phyloP scores from a whole-genome alignment of 148 eudicot genomes.

The Rheum nobile region DNA sequence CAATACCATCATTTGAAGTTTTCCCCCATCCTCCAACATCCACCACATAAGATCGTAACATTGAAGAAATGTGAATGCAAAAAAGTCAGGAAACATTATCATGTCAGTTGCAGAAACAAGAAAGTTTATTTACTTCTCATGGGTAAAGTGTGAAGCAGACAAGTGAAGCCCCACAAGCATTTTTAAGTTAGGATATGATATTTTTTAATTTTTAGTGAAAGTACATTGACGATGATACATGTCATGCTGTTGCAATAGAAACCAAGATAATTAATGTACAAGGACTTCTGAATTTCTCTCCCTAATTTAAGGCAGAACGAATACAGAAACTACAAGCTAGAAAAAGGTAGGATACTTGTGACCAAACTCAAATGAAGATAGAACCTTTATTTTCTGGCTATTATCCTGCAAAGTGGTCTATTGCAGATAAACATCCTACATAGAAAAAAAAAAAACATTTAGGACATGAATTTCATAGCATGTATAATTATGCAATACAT shows the following conservation, averaged over 20 bases:
- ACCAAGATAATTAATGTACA: background rate
- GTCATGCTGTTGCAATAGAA: background rate
- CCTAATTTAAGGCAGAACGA: no score
- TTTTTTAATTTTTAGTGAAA: background rate
- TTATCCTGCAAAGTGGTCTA: background rate
- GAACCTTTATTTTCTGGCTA: background rate
- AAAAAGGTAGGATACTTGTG: no score
- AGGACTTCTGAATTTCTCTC: no score
- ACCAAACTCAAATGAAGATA: background rate
- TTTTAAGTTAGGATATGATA: background rate
- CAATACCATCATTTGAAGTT: no score
- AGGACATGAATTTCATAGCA: background rate
- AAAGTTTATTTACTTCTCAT: background rate
- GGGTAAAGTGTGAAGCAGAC: background rate
- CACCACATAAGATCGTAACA: background rate
- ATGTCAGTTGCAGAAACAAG: background rate
- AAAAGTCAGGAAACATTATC: background rate
- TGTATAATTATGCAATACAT: background rate
- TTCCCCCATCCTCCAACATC: no score
- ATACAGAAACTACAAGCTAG: no score
- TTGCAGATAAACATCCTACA: background rate
- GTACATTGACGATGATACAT: background rate
- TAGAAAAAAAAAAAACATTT: background rate
- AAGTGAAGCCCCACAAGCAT: background rate
- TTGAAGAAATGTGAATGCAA: background rate